Evolutionary conservation across 2,329 filamentous ascomycete genomes (phyloP).

Genomic region (Bretziella fagacearum): DNA sequence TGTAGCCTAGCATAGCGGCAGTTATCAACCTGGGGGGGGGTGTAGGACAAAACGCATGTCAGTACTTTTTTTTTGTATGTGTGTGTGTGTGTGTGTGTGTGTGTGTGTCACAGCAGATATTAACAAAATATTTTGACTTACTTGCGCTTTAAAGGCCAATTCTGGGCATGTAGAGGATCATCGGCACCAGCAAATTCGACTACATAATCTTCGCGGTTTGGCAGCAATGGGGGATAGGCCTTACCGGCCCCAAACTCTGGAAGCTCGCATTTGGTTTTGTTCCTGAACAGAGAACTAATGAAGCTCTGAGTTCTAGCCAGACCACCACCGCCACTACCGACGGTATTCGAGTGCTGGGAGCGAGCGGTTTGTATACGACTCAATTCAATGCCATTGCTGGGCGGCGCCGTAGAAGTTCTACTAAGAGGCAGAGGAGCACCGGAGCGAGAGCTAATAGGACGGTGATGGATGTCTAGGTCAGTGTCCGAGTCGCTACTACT

Average conservation of each 20-base stretch:
- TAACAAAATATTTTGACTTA: constrained; percentile 24
- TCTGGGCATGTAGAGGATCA: constrained; percentile 73
- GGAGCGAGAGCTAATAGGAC: constrained; percentile 17
- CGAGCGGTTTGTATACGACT: constrained; percentile 53
- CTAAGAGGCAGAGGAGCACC: constrained; percentile 30
- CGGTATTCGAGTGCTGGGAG: constrained; percentile 54
- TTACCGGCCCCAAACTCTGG: constrained; percentile 60
- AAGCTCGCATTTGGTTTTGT: constrained; percentile 40
- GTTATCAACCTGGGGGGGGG: constrained; percentile 41
- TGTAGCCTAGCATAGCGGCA: constrained; percentile 52
- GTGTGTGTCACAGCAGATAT: background rate
- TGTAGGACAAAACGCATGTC: background rate
- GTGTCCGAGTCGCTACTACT: constrained; percentile 23
- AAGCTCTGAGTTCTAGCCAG: constrained; percentile 21
- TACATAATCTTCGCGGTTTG: constrained; percentile 58
- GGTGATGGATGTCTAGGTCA: constrained; percentile 22
- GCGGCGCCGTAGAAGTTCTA: constrained; percentile 35
- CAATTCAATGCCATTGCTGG: constrained; percentile 35
- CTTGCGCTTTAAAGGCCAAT: constrained; percentile 72
- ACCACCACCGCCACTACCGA: constrained; percentile 30
- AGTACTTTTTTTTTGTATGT: no score
- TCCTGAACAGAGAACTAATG: constrained; percentile 21
- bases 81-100: background rate
- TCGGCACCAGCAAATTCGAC: constrained; percentile 72
- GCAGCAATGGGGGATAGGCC: constrained; percentile 51